Evolutionary conservation across 2,329 filamentous ascomycete species (phyloP), one percentile per base, ranked within the genome.

Genomic region (Escovopsis sp.): DNA sequence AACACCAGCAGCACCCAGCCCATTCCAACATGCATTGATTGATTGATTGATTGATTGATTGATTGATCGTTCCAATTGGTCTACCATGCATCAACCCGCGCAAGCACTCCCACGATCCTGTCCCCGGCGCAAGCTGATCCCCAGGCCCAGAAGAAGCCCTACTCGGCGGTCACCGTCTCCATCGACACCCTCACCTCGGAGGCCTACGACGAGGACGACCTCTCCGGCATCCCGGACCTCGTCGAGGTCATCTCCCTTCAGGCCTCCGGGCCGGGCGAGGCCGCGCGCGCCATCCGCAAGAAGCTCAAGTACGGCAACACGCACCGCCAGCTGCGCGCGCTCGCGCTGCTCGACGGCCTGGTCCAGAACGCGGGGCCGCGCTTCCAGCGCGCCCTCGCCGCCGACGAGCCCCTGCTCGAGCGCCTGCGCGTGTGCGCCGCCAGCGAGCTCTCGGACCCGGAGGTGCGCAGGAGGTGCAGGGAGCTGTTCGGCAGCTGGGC

Each of bases 301-400:
- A 96, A 96, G 69, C 76, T 98, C 72, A 98, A 98, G 67, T 96
- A 98, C 63, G 91, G 91, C 53, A 94, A 79, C 55, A 72, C 85
- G n/a, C 89, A 96, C 61, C 82, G 87, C 40, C 91, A 98, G 62
- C 72, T 96, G 32, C 78, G 91, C 46, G 84, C 91, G 33, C 73
- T 98, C 19, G 82, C 83, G 10, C 80, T 98, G 40, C 74, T 98
- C 2, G 91, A 98, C 59, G 88, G 85, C 36, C 71, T 98, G 34
- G 91, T 98, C 47, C 85, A 95, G 57, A 98, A 98, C 65, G 88
- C 87, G 3, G 89, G 89, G 2, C 72, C 82, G 11, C 77, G 82
- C 11, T 95, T 96, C 57, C 84, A 95, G 61, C 78, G 85, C 39
- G 75, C 76, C 12, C 94, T 96, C 59, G 28, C 23, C 23, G 84